A percentile compares a stretch with the other conserved stretches of the same genome.
These are phyloP conservation scores for Rhizoclosmatium globosum DNA, from an alignment of 192 early-diverging fungal species.

Conservation along the genomic window DNA sequence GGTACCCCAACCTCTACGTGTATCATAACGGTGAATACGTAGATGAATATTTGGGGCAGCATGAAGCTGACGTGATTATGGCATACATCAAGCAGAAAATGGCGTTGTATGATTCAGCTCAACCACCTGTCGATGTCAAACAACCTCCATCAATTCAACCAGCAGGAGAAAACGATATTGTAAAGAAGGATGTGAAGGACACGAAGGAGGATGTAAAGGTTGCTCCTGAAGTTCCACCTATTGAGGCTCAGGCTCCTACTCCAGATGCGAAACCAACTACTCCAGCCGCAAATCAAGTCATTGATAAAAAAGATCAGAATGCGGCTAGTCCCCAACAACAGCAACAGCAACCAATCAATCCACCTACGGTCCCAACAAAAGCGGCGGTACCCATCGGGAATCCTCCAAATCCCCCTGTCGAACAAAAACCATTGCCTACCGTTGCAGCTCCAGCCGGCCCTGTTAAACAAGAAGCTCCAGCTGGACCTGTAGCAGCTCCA, in stretches of 20 bases:
- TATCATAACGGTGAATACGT: constrained; percentile 22
- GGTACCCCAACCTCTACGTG: constrained; percentile 29
- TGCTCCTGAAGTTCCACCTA: too few relatives aligned
- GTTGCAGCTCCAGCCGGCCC: not conserved
- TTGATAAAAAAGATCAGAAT: not conserved
- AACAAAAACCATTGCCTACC: not conserved
- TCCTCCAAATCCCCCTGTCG: not conserved
- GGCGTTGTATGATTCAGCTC: not conserved
- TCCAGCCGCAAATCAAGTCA: not conserved
- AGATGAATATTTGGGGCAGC: constrained; percentile 15
- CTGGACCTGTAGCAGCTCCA: not conserved
- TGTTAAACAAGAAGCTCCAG: not conserved
- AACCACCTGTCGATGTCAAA: not conserved
- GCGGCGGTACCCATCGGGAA: not conserved
- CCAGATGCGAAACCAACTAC: not conserved
- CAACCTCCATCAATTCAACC: not conserved
- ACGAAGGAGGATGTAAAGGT: too few relatives aligned
- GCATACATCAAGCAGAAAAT: constrained; percentile 24
- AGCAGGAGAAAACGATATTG: not conserved
- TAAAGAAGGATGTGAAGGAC: too few relatives aligned
- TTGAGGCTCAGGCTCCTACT: not conserved
- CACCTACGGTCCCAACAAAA: not conserved
- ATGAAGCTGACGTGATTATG: constrained; percentile 10
- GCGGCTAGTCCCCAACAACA: not conserved
- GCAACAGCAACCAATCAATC: not conserved